These are phyloP conservation scores for Laburnicola sp. DNA, from an alignment of 2,329 filamentous ascomycete genomes.

Conservation along the genomic window DNA sequence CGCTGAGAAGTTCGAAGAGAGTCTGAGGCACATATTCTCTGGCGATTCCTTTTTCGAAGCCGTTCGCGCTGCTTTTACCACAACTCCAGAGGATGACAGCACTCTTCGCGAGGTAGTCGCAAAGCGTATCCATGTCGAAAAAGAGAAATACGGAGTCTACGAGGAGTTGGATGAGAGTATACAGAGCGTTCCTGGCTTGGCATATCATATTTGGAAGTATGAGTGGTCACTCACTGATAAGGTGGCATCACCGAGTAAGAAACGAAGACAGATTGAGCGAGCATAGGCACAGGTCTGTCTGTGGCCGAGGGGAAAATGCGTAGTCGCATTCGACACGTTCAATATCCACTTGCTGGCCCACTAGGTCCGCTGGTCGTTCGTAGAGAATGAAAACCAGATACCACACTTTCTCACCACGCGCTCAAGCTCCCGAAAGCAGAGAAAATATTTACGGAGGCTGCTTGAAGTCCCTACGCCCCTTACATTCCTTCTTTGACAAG, in stretches of 20 bases:
- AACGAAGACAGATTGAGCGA: background rate
- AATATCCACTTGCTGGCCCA: too few species aligned
- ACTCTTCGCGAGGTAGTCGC: slow-evolving; percentile 7
- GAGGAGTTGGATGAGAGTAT: background rate
- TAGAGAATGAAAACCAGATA: too few species aligned
- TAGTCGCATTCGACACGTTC: too few species aligned
- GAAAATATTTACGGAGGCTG: too few species aligned
- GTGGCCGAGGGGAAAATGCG: background rate
- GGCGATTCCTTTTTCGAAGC: slow-evolving; percentile 3
- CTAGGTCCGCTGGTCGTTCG: too few species aligned
- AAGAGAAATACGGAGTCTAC: slow-evolving; percentile 1
- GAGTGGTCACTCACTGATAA: background rate
- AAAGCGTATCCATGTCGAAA: slow-evolving; percentile 8
- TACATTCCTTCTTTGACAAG: too few species aligned
- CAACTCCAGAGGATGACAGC: slow-evolving; percentile 10
- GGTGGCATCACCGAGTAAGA: background rate
- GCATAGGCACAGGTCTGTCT: background rate
- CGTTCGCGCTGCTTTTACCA: slow-evolving; percentile 2
- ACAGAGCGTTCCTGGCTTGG: background rate
- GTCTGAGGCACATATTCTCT: background rate
- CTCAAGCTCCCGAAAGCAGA: too few species aligned
- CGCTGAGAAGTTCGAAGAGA: slow-evolving; percentile 5
- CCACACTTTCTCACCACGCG: too few species aligned
- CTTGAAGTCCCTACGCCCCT: too few species aligned
- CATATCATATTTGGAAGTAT: background rate